Evolutionary conservation across 805 yeast genomes (phyloP), one percentile per base, ranked within the genome.

Genomic region (Wickerhamiella vanderwaltii): DNA sequence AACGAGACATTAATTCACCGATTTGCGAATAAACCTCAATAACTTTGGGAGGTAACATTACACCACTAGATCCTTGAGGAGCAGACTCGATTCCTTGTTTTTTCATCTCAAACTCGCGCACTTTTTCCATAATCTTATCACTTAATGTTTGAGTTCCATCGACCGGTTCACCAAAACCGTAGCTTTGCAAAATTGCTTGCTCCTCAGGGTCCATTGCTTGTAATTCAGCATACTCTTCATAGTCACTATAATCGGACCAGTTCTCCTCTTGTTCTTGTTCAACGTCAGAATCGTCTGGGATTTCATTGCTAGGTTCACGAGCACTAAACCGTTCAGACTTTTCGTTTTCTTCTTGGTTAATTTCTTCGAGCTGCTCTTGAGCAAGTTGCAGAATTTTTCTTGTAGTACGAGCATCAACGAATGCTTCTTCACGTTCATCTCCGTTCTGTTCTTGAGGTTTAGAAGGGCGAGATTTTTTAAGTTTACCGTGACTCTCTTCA

Each of bases 11-110:
- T 40, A 88, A 77, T 51, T 77, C 77, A 6, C 97, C 97, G 35
- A 91, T 88, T 56, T 84, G 84, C 36, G 84, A 79, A 59, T 88
- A 91, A 1, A 95, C 97, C 49, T 82, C 86, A 54, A 91, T 86
- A 43, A 91, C 97, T 59, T 91, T 87, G 44, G 95, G 95, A 5
- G 99, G 98, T 45, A 91, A 69, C 51, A 81, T 69, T 3, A 88
- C 95, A 52, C 84, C 88, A 16, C 58, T 64, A 12, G 69, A 74
- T 39, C 59, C 61, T 29, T 55, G 61, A 20, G 36, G 44, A 15
- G 24, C 33, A 9, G 23, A 30, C 39, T 43, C 40, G 17, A 29
- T 22, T 9, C 45, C 46, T 44, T 51, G 30, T 50, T 80, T 77
- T 17, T 39, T 44, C 30, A 40, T 33, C 20, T 47, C 48, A 20